Evolutionary conservation across 495 filamentous ascomycete species (phyloP), one percentile per base, ranked within the genome.

Genomic region (Xylaria grammica): DNA sequence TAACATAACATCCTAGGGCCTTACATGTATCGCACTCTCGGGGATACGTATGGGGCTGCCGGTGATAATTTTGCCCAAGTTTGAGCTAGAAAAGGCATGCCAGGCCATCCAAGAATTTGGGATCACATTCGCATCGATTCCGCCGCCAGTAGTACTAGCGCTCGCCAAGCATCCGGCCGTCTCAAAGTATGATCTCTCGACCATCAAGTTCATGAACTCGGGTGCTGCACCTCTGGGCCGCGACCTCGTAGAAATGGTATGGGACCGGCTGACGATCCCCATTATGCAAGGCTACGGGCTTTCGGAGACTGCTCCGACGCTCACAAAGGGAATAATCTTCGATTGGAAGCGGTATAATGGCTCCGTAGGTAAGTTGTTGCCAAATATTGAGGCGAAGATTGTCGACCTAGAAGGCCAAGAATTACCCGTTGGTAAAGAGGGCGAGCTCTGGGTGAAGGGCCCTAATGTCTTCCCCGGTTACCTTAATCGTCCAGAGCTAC

Each of bases 191-290:
- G 88, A 99, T 74, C 78, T 99, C 19, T 89, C 85, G 15, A 87
- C 82, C 22, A 68, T 99, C 15, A 88, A 89, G 38, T 93, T 94
- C 87, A 79, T 97, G 79, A 96, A 91, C 77, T 94, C 87, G 1
- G 95, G 93, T 8, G 95, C 94, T 1, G 95, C 95, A 3, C 95
- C 95, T 0, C 78, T 98, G 42, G 96, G 92, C 0, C 79, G 84
- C 22, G 93, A 97, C 54, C 81, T 99, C 2, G 90, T 93, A 7
- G 86, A 94, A 60, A 83, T 87, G 17, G 87, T 96, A 9, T 93
- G 92, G 78, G 70, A 84, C 4, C 85, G 93, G 13, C 82, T 95
- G 54, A 86, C 87, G 49, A 79, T 96, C 44, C 89, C 89, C 45
- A 83, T 85, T n/a, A 87, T 86, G 76, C 84, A 89, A 67, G 82